Evolutionary conservation across 2,329 filamentous ascomycete species (phyloP), one percentile per base, ranked within the genome.

Genomic region (Emericellopsis cladophorae): DNA sequence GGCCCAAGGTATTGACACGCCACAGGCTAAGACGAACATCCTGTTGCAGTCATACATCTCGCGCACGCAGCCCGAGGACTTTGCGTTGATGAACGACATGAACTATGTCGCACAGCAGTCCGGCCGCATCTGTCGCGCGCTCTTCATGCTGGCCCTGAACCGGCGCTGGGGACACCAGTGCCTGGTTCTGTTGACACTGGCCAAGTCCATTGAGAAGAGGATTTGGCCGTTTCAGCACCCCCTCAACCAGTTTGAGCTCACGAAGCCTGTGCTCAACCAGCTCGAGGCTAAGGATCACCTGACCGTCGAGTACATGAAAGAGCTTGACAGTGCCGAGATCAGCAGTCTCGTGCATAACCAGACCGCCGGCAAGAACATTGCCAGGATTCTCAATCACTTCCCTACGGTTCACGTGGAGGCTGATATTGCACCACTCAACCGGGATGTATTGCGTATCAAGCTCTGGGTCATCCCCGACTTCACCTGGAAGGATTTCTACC

Each of bases 131-230:
- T 95, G 89, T 54, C 75, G 93, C 46, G 87, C 93, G 3, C 64
- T 98, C 14, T 98, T 98, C 61, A 95, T 96, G 87, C 90, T 98
- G 51, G 90, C 92, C 2, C 67, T 98, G 40, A 96, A 96, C 59
- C 75, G 92, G 44, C 77, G 87, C 49, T 98, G 92, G 92, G 92
- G 93, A 1, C 84, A 95, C 51, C 88, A 96, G 59, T 98, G 93
- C 49, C 70, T 93, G 32, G 88, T 96, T 1, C 66, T 98, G 26
- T 66, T 98, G 35, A 93, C 87, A 1, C 69, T 98, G 47, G 93
- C 89, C 60, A 96, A 96, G 62, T 94, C 92, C 0, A 95, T 98
- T 42, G 93, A 98, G 62, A 94, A 88, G 62, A 81, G 88, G 44
- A 81, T 95, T 10, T 98, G 92, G 92, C 80, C 89, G 0, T 95